phyloP scores from a whole-genome alignment of 176 grass and related monocot species.

The Dendrocalamus sinicus region DNA sequence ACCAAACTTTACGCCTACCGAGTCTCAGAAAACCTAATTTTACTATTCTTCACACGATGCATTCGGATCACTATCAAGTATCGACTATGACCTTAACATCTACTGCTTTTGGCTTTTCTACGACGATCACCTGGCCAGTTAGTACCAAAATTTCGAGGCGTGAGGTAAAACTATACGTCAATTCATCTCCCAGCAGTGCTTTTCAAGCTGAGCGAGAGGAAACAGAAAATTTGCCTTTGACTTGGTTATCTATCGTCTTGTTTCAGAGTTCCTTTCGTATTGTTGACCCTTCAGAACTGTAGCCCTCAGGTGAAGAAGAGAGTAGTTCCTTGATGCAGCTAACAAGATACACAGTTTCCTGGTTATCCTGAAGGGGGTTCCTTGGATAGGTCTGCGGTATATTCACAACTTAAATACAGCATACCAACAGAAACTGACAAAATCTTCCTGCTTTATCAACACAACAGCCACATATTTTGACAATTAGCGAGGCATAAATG shows the following conservation, averaged over 20 bases:
- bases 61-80: background rate
- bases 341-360: constrained; percentile 65
- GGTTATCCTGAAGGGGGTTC: constrained; percentile 44
- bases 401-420: constrained; percentile 15
- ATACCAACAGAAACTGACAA: background rate
- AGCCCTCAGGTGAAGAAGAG: constrained; percentile 39
- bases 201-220: background rate
- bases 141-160: constrained; percentile 36
- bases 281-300: constrained; percentile 33
- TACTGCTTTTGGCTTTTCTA: constrained; percentile 5
- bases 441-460: background rate
- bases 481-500: background rate
- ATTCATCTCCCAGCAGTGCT: constrained; percentile 31
- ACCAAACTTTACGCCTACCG: background rate
- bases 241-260: constrained; percentile 23
- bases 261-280: constrained; percentile 45
- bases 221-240: background rate
- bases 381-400: constrained; percentile 66
- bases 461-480: background rate
- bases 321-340: constrained; percentile 61
- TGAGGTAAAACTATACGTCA: constrained; percentile 36
- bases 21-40: constrained; percentile 18
- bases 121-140: background rate
- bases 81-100: constrained; percentile 4
- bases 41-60: constrained; percentile 3